Evolutionary conservation across 768 basidiomycete genomes (phyloP), one percentile per base, ranked within the genome.

Genomic region (Psilocybe cyanescens): DNA sequence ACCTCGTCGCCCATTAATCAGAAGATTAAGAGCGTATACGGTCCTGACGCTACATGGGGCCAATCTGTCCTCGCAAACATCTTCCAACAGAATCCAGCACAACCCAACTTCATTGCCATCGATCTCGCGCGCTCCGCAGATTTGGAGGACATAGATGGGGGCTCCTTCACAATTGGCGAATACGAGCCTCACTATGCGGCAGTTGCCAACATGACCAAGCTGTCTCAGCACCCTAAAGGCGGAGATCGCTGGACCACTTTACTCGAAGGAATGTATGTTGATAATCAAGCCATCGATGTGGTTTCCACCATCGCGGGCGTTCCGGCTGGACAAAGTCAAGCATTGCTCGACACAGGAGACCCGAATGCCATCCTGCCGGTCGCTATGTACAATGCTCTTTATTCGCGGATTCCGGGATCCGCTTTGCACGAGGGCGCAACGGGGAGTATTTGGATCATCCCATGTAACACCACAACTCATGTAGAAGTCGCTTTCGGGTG

Each of bases 291-390:
- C 0, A 44, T 75, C 17, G 19, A 57, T 0, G 65, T 81, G 52
- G 60, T 51, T 3, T 78, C 81, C 0, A 47, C n/a, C n/a, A 70
- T 74, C 33, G 47, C 60, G 1, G 72, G 70, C 2, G 70, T 75
- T 4, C 72, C 77, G 6, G 59, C 62, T 0, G 78, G 72, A 1
- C 65, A 71, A 1, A 67, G 71, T n/a, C 70, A 77, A 14, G 72
- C 78, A 8, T 69, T 82, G 8, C 66, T 82, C 44, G 81, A 82
- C 47, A 83, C 79, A 3, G 81, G 81, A 28, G 77, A 76, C 12
- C 81, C 81, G 45, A 63, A 68, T 28, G 75, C 75, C 16, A 71
- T 76, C 2, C 63, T 82, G 49, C 75, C 81, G 0, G 55, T 56
- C 4, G 61, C 66, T 16, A 71, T 78, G 0, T 68, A 74, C 33